Conservation (phyloP, 176 grass and related monocot genomes). For the Paspalum vaginatum region DNA sequence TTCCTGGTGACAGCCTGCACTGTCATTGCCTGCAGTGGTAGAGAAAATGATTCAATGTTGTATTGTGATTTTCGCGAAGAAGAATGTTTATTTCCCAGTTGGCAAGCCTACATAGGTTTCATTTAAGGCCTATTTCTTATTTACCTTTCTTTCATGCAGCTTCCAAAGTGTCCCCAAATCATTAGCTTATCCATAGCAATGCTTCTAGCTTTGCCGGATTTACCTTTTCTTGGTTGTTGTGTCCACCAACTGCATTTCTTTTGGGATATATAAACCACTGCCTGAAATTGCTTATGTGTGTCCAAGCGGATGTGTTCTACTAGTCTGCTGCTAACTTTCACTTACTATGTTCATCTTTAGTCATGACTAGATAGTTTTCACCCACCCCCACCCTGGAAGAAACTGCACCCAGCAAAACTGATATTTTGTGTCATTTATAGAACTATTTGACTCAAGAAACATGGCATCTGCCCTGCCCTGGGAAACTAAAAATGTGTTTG, state of each 20-base stretch:
- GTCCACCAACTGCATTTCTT: not conserved
- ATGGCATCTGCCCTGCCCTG: not conserved
- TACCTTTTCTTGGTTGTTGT: not conserved
- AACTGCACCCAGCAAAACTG: not conserved
- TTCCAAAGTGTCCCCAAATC: not conserved
- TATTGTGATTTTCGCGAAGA: not conserved
- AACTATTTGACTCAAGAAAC: not conserved
- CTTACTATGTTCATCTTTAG: not conserved
- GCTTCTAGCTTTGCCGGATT: not conserved
- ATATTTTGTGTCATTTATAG: not conserved
- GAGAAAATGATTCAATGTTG: not conserved
- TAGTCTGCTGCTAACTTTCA: not conserved
- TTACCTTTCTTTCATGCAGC: not conserved
- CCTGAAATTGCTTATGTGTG: not conserved
- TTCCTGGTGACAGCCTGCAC: not conserved
- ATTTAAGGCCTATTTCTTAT: not conserved
- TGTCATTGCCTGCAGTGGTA: not conserved
- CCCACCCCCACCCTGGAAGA: not conserved
- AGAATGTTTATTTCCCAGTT: not conserved
- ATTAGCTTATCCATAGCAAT: not conserved
- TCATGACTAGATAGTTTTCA: slow-evolving; percentile 17
- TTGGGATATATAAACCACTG: not conserved
- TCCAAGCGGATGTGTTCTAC: not conserved
- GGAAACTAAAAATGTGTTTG: not conserved
- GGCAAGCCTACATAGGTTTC: not conserved